Conservation (phyloP, 2,329 filamentous ascomycete species). For the Fusarium hainanense region DNA sequence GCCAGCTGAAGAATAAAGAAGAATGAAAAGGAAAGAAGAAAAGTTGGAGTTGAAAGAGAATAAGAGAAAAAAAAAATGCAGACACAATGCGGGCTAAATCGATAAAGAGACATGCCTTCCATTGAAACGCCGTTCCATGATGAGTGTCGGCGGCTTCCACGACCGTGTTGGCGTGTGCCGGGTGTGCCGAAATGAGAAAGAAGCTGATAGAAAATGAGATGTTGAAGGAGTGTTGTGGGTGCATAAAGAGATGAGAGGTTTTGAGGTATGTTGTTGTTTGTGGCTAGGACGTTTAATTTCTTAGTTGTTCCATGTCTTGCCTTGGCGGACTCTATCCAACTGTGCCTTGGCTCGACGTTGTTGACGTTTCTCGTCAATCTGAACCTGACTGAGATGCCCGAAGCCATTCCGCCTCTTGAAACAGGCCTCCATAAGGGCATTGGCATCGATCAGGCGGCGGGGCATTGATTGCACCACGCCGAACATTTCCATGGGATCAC, state of each 20-base stretch:
- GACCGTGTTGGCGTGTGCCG: constrained; percentile 23
- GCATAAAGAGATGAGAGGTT: neutral
- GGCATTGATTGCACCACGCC: constrained; percentile 92
- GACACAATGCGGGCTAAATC: constrained; percentile 42
- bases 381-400: constrained; percentile 81
- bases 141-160: constrained; percentile 35
- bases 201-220: constrained; percentile 10
- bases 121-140: constrained; percentile 46
- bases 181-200: constrained; percentile 30
- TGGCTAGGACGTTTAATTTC: constrained; percentile 13
- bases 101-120: constrained; percentile 41
- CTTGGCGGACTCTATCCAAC: constrained; percentile 52
- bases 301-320: constrained; percentile 46
- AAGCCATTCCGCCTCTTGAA: constrained; percentile 85
- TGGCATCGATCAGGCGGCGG: constrained; percentile 82
- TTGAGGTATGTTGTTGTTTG: neutral
- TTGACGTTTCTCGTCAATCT: constrained; percentile 79
- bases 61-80: constrained; percentile 35
- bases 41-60: constrained; percentile 20
- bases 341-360: constrained; percentile 71
- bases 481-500: constrained; percentile 94
- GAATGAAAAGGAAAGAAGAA: constrained; percentile 23
- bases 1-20: constrained; percentile 20
- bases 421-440: constrained; percentile 82
- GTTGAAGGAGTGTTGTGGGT: constrained; percentile 27